phyloP scores from a whole-genome alignment of 2,329 filamentous ascomycete species.

The Rhynchosporium agropyri region DNA sequence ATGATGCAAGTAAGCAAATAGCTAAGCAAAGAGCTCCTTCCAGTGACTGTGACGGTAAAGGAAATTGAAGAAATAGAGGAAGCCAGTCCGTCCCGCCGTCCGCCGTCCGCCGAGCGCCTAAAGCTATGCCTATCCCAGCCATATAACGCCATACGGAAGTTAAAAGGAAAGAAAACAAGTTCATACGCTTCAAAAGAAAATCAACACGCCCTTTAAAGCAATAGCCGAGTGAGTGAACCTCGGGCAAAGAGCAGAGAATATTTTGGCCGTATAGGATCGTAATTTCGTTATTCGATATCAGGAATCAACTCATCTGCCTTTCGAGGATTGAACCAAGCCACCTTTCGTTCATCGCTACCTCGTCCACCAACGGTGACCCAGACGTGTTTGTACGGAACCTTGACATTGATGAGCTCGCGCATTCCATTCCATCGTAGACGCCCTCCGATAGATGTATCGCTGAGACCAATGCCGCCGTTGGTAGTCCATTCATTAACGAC shows the following conservation, averaged over 20 bases:
- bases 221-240: not conserved
- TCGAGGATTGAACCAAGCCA: slow-evolving; percentile 42
- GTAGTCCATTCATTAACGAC: slow-evolving; percentile 72
- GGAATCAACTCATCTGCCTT: slow-evolving; percentile 38
- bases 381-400: slow-evolving; percentile 62
- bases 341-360: slow-evolving; percentile 54
- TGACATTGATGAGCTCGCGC: slow-evolving; percentile 57
- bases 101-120: slow-evolving; percentile 10
- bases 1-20: not conserved
- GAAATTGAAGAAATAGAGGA: not conserved
- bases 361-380: slow-evolving; percentile 70
- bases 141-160: not conserved
- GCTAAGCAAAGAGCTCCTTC: not conserved
- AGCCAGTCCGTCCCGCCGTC: not conserved
- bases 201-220: not conserved
- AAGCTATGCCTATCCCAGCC: slow-evolving; percentile 8
- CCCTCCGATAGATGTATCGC: slow-evolving; percentile 55
- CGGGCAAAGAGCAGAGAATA: not conserved
- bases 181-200: no score
- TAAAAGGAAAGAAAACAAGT: not conserved
- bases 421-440: slow-evolving; percentile 61
- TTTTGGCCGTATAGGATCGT: not conserved
- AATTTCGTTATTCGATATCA: slow-evolving; percentile 36
- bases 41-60: not conserved
- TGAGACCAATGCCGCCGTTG: slow-evolving; percentile 71